These are phyloP conservation scores for Pittosporum tobira DNA, from an alignment of 129 eudicot species.

Conservation along the genomic window DNA sequence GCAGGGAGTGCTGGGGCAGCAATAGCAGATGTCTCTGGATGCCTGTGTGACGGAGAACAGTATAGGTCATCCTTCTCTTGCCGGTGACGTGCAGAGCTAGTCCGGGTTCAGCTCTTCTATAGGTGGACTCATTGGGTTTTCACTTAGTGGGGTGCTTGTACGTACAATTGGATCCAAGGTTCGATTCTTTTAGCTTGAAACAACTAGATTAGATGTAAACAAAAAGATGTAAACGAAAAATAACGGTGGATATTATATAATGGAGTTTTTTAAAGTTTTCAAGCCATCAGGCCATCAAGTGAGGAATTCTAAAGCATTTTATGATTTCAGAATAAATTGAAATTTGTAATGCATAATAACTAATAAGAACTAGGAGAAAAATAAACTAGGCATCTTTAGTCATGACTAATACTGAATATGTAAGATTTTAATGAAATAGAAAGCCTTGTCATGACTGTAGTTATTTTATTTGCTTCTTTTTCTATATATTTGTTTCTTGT, in stretches of 20 bases:
- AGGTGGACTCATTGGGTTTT: conserved; percentile 66
- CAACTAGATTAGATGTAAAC: background rate
- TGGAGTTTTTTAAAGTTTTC: too few species aligned
- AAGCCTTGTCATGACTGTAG: too few species aligned
- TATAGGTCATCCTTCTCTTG: conserved; percentile 73
- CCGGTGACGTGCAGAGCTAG: conserved; percentile 90
- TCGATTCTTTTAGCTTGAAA: background rate
- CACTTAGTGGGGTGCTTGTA: conserved; percentile 71
- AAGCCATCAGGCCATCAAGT: too few species aligned
- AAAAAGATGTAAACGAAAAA: too few species aligned
- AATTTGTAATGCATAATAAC: too few species aligned
- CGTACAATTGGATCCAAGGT: conserved; percentile 79
- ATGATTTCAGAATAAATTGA: too few species aligned
- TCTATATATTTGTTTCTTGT: background rate
- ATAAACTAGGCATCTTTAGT: too few species aligned
- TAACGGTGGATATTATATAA: too few species aligned
- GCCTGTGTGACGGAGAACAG: conserved; percentile 90
- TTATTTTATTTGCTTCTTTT: background rate
- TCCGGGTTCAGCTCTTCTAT: conserved; percentile 68
- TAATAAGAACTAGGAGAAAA: too few species aligned
- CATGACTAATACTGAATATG: too few species aligned
- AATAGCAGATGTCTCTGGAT: conserved; percentile 88
- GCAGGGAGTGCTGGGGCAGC: conserved; percentile 86
- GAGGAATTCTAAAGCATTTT: too few species aligned
- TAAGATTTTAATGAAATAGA: too few species aligned